Base-by-base conservation (phyloP, 202 grass and related monocot species). In the Brachypodium distachyon region DNA sequence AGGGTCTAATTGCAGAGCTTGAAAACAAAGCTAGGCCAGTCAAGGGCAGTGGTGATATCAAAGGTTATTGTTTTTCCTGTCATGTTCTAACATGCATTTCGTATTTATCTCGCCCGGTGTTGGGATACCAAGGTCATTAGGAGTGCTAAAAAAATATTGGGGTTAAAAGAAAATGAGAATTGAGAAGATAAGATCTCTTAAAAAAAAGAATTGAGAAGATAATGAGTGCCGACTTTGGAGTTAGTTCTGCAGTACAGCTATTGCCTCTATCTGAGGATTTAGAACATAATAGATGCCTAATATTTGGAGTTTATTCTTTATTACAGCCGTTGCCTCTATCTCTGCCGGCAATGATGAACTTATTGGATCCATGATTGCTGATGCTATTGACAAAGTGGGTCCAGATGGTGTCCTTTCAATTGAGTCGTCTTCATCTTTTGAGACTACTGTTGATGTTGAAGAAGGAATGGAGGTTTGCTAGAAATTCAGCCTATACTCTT, bases 361-460 rank as follows among this genome's bases (percentile, higher is more conserved):
- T 27, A 83, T 89, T 26, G 90, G 90, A 72, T 68, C 62, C 44
- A 92, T 92, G 86, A 92, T 92, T 70, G 83, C 86, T 22, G 86
- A 89, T 62, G 83, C 90, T 42, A 92, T 92, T 77, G 90, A 89
- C 73, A 89, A 92, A 89, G 90, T 92, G 47, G 90, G 86, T 6
- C 79, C 79, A 42, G 90, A 89, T 58, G 90, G 90, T 59, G 86
- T 92, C 51, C 79, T 92, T 63, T 89, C 90, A 2, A 89, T 92
- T 9, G 86, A 92, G 39, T 88, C 85, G 6, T 92, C 90, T 14
- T 89, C 85, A 8, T 89, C 90, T 48, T 92, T 92, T 52, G 86
- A 86, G 76, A 88, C 86, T 40, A 89, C 82, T 23, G 80, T 89
- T 86, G 90, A 92, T 2, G 86, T 92, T 67, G 83, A 88, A 80